Evolutionary conservation across 2,329 filamentous ascomycete genomes (phyloP), one percentile per base, ranked within the genome.

Genomic region (Apiospora hydei): DNA sequence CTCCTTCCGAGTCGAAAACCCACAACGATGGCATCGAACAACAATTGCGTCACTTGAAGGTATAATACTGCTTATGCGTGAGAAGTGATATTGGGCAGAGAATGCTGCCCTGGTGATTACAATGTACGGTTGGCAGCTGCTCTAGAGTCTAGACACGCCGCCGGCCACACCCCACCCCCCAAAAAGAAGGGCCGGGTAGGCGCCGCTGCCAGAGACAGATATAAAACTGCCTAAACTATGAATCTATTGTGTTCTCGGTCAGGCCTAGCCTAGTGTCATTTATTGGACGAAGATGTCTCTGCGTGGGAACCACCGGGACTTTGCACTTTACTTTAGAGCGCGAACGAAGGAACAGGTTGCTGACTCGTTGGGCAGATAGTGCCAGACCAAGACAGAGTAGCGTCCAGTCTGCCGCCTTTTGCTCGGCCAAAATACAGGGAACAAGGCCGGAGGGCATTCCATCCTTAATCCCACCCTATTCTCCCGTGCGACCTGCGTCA

Each of bases 401-500:
- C 57, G 57, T 64, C 18, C 11, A 10, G 34, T 64, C 34, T 64
- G 34, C 30, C 30, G 57, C 30, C 7, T 57, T 57, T 41, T 41
- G 34, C 57, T 64, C 57, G 57, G 57, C 57, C 57, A 64, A 64
- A 64, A 64, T 41, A 18, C 57, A 64, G 57, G 57, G 57, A 64
- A 64, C 57, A 41, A 64, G 10, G 57, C 3, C 57, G 34, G 57
- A 64, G 57, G 57, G 34, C 10, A 64, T 64, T 21, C 57, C 57
- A 41, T 64, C 11, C 34, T 21, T 41, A 24, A 64, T 64, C 57
- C 41, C 57, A 64, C 57, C 57, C 10, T 64, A 64, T 64, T 64
- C 18, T 38, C 30, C 57, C 34, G 57, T 41, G 57, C 57, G 21
- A 64, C 57, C 57, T 64, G 57, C 57, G 57, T 64, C 57, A 64